These are phyloP conservation scores for Myxozyma melibiosi DNA, from an alignment of 805 yeast species.

Conservation along the genomic window DNA sequence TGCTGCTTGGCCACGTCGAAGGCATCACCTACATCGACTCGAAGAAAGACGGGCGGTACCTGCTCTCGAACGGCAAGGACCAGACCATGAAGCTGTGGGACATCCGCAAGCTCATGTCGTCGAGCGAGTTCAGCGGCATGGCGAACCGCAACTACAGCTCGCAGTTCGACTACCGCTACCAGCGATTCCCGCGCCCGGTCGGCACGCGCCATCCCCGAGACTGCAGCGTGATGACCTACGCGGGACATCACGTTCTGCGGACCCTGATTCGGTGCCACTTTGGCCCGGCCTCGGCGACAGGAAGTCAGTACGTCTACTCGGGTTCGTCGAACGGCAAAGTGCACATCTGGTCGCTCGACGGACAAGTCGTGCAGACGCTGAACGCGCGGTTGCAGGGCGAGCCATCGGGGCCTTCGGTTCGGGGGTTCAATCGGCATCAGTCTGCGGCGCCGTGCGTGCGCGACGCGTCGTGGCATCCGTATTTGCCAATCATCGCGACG, in stretches of 20 bases:
- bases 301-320: constrained; percentile 39
- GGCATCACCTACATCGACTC: constrained; percentile 40
- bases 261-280: constrained; percentile 41
- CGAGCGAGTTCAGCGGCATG: constrained; percentile 10
- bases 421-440: no score
- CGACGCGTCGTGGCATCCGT: constrained; percentile 39
- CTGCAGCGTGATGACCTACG: constrained; percentile 38
- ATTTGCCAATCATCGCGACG: constrained; percentile 34
- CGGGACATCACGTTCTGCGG: constrained; percentile 38
- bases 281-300: constrained; percentile 37
- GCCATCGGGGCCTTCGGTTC: no score
- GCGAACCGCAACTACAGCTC: constrained; percentile 23
- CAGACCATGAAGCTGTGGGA: constrained; percentile 42
- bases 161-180: constrained; percentile 35
- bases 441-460: constrained; percentile 32
- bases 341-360: constrained; percentile 39
- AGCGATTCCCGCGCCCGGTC: constrained; percentile 32
- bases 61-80: constrained; percentile 40
- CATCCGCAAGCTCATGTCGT: constrained; percentile 33
- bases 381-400: no score
- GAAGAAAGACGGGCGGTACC: constrained; percentile 36
- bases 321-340: constrained; percentile 40
- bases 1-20: constrained; percentile 40
- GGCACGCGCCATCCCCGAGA: constrained; percentile 37
- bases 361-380: constrained; percentile 32